These are phyloP conservation scores for Trypanosomatidae sp. DNA, from an alignment of 208 protist species.

Conservation along the genomic window DNA sequence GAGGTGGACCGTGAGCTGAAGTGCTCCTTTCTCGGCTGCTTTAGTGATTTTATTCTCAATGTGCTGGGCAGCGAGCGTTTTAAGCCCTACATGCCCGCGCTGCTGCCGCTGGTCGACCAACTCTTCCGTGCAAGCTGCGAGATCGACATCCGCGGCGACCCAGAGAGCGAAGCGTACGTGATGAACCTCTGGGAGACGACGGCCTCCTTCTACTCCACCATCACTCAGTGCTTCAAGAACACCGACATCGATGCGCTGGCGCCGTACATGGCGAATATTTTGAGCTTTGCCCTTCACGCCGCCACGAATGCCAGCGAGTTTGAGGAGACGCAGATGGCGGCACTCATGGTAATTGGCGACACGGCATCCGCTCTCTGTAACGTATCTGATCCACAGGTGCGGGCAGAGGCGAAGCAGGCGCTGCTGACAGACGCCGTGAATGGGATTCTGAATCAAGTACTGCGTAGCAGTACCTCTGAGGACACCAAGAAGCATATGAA, in stretches of 20 bases:
- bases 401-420: constrained; percentile 60
- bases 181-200: constrained; percentile 80
- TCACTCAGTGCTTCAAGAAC: constrained; percentile 81
- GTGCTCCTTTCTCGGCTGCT: constrained; percentile 90
- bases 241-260: constrained; percentile 34
- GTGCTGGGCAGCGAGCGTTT: constrained; percentile 86
- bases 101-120: constrained; percentile 78
- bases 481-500: constrained; percentile 58
- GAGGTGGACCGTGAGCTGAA: constrained; percentile 93
- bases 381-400: constrained; percentile 40
- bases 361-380: constrained; percentile 74
- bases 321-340: constrained; percentile 55
- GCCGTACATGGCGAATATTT: constrained; percentile 69
- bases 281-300: constrained; percentile 69
- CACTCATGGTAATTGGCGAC: constrained; percentile 80
- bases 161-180: constrained; percentile 80
- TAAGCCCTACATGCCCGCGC: constrained; percentile 77
- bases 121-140: constrained; percentile 65
- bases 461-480: constrained; percentile 22
- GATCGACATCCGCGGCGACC: constrained; percentile 68
- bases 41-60: constrained; percentile 96
- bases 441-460: constrained; percentile 33
- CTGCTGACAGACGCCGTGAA: constrained; percentile 48
- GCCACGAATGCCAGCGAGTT: constrained; percentile 45
- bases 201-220: constrained; percentile 66